These are phyloP conservation scores for Pythium myriotylum DNA, from an alignment of 352 stramenopile species.

Conservation along the genomic window DNA sequence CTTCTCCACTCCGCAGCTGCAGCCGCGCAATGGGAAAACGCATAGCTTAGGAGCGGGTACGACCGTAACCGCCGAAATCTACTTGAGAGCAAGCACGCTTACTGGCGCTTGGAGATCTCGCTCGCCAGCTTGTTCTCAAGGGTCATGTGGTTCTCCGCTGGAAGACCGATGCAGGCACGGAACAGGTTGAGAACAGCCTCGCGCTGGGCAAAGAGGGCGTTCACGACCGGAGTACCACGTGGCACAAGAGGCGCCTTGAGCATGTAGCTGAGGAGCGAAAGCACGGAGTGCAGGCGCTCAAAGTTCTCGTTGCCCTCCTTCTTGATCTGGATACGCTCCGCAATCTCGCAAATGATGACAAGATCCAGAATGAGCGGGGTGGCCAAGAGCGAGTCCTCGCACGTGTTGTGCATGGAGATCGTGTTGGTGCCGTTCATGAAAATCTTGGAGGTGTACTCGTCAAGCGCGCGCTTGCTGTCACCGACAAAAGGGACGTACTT, in stretches of 20 bases:
- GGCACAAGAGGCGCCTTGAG: slow-evolving; percentile 98
- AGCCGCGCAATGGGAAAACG: neutral
- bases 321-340: slow-evolving; percentile 95
- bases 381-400: slow-evolving; percentile 98
- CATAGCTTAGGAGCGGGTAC: neutral
- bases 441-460: slow-evolving; percentile 99
- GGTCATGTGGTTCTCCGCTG: slow-evolving; percentile 98
- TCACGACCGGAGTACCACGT: slow-evolving; percentile 98
- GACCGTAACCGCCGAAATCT: neutral
- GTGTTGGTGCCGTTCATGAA: slow-evolving; percentile 99
- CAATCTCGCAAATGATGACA: slow-evolving; percentile 97
- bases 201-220: slow-evolving; percentile 98
- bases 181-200: slow-evolving; percentile 99
- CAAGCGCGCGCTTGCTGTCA: slow-evolving; percentile 99
- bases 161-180: slow-evolving; percentile 96
- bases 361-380: slow-evolving; percentile 98
- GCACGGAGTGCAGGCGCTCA: slow-evolving; percentile 97
- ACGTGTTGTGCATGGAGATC: slow-evolving; percentile 99
- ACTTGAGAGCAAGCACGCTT: slow-evolving; percentile 20
- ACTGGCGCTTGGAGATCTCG: slow-evolving; percentile 73
- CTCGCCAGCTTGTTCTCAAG: slow-evolving; percentile 95
- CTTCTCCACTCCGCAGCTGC: neutral
- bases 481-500: slow-evolving; percentile 99
- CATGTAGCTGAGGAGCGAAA: slow-evolving; percentile 99
- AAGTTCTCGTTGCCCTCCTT: slow-evolving; percentile 89